Evolutionary conservation across 495 filamentous ascomycete species (phyloP).

Genomic region (Chaetomium tenue): DNA sequence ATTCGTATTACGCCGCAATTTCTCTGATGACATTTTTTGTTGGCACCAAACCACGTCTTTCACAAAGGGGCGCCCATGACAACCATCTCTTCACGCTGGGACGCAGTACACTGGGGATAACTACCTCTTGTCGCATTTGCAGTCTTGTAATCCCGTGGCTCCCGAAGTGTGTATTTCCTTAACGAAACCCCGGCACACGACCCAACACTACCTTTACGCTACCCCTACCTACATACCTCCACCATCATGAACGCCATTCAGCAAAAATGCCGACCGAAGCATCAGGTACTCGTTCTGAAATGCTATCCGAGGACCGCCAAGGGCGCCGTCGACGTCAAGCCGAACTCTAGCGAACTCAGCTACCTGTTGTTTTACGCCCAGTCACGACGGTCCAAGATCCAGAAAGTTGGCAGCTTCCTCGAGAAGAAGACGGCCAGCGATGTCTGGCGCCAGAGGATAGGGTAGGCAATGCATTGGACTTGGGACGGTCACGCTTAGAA

Average conservation of each 20-base stretch:
- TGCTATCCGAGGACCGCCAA: conserved; percentile 91
- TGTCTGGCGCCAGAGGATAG: conserved; percentile 75
- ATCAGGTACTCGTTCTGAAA: conserved; percentile 88
- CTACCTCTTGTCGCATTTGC: background rate
- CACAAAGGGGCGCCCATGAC: conserved; percentile 14
- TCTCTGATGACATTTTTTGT: conserved; percentile 19
- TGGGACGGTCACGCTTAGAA: background rate
- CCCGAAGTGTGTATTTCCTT: background rate
- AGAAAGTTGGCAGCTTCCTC: conserved; percentile 87
- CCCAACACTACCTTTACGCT: too few species aligned
- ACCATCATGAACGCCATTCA: conserved; percentile 55
- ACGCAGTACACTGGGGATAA: background rate
- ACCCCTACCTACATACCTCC: background rate
- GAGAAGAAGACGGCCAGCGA: conserved; percentile 87
- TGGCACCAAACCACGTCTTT: conserved; percentile 13
- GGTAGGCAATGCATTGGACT: conserved; percentile 53
- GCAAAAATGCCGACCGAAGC: conserved; percentile 75
- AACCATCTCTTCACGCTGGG: background rate
- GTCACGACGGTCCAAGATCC: conserved; percentile 86
- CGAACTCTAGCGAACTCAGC: conserved; percentile 90
- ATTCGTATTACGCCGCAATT: conserved; percentile 18
- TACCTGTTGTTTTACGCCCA: conserved; percentile 95
- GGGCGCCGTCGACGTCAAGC: conserved; percentile 82
- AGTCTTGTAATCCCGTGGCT: background rate
- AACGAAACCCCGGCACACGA: too few species aligned